These are phyloP conservation scores for Gymnopilus dilepis DNA, from an alignment of 768 basidiomycete genomes.

Conservation along the genomic window DNA sequence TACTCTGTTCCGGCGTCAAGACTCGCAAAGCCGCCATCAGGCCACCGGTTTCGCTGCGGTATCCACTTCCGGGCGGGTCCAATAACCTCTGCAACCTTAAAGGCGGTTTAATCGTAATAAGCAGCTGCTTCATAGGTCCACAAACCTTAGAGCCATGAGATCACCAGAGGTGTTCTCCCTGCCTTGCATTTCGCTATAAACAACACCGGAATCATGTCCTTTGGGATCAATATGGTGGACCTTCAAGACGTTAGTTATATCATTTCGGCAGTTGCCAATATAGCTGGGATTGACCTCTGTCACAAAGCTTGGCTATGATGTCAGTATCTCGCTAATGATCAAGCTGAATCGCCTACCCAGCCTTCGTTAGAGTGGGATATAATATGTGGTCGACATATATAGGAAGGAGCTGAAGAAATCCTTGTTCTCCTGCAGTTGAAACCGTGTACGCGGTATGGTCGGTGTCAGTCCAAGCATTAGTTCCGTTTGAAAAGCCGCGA, in stretches of 20 bases:
- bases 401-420: conserved; percentile 83
- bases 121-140: conserved; percentile 18
- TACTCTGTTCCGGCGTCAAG: conserved; percentile 89
- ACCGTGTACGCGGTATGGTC: conserved; percentile 97
- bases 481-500: conserved; percentile 88
- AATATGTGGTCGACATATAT: conserved; percentile 97
- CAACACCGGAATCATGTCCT: conserved; percentile 93
- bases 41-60: conserved; percentile 96
- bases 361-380: conserved; percentile 91
- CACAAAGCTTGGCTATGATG: conserved; percentile 44
- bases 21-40: conserved; percentile 90
- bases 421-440: conserved; percentile 93
- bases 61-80: conserved; percentile 83
- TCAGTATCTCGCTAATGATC: conserved; percentile 12
- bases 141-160: conserved; percentile 85
- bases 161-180: conserved; percentile 92
- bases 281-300: conserved; percentile 54
- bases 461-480: conserved; percentile 97
- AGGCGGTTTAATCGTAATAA: neutral
- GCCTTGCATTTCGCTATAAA: conserved; percentile 97
- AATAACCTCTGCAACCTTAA: conserved; percentile 77
- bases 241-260: conserved; percentile 38
- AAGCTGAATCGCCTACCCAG: conserved; percentile 59
- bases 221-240: conserved; percentile 94
- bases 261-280: neutral